Conservation (phyloP, 2,329 filamentous ascomycete species). For the Fusarium piperis region DNA sequence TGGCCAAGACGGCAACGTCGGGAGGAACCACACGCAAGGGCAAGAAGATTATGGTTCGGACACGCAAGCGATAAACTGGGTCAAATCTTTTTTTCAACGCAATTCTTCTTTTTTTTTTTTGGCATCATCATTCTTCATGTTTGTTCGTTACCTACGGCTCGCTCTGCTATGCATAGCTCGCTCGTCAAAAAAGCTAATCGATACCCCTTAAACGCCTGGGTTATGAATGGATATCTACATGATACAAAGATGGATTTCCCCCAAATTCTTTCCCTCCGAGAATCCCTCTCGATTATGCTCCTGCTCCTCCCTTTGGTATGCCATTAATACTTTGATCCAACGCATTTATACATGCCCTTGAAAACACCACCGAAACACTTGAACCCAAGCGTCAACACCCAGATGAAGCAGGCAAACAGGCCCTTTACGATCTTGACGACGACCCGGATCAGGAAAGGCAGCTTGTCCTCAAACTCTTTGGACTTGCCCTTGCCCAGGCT, state of each 20-base stretch:
- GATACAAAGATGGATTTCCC: constrained; percentile 29
- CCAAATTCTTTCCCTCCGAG: neutral
- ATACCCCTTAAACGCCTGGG: constrained; percentile 42
- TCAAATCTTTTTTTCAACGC: constrained; percentile 6
- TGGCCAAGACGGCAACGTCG: constrained; percentile 72
- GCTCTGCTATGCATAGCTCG: constrained; percentile 27
- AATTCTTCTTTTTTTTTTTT: neutral
- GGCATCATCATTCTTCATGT: constrained; percentile 26
- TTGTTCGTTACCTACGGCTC: constrained; percentile 32
- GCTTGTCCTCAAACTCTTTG: constrained; percentile 55
- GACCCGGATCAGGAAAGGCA: constrained; percentile 60
- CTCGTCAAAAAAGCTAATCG: constrained; percentile 35
- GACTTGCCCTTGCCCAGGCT: constrained; percentile 52
- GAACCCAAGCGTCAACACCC: constrained; percentile 65
- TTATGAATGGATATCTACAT: constrained; percentile 38
- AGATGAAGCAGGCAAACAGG: constrained; percentile 67
- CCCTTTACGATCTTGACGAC: constrained; percentile 62
- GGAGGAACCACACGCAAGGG: constrained; percentile 68
- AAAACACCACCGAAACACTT: constrained; percentile 63
- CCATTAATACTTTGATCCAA: constrained; percentile 55
- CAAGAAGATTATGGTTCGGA: constrained; percentile 69
- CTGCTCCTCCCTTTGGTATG: neutral
- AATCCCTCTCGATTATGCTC: neutral
- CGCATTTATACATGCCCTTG: constrained; percentile 60
- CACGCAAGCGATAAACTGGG: constrained; percentile 64